Evolutionary conservation across 176 grass and related monocot genomes (phyloP), one percentile per base, ranked within the genome.

Genomic region (Rhynchospora tenuis): DNA sequence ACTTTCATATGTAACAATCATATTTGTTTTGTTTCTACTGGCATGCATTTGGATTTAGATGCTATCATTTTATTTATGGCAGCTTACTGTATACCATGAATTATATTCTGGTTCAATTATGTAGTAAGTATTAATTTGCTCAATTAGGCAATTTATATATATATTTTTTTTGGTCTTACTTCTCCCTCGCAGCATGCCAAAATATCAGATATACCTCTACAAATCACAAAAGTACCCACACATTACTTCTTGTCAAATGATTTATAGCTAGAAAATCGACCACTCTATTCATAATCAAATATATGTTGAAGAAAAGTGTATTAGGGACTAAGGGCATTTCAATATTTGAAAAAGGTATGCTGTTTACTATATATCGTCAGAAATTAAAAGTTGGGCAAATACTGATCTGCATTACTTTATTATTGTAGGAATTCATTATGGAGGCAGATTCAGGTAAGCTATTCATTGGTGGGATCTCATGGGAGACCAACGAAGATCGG

Each of bases 401-500:
- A 74, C 76, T 92, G 71, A 88, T 69, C 84, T 81, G 9, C 44
- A 46, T 60, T 59, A 77, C 2, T 1, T 65, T 64, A 16, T 86
- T 90, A 94, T 91, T 92, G 88, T 87, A 94, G 93, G 88, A 91
- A 81, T 87, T 73, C 82, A 60, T 55, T 50, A 98, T 98, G 95
- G 92, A 94, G 89, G 68, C 89, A 7, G 95, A 95, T 87, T 88
- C 87, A 76, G 92, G 95, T 54, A 98, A 98, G 91, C 92, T 98
- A 75, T 98, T 98, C 75, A 87, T 98, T 62, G 92, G 95, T 48
- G 95, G 95, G 43, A 98, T 98, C 89, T 98, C 95, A 4, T 95
- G 95, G 95, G 92, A 98, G 81, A 98, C 95, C 10, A 94, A 95
- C 51, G 95, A 98, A 88, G 95, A 93, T 1, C 89, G 93, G 68